These are phyloP conservation scores for Cryptosporidium bovis DNA, from an alignment of 169 alveolate species.

Conservation along the genomic window DNA sequence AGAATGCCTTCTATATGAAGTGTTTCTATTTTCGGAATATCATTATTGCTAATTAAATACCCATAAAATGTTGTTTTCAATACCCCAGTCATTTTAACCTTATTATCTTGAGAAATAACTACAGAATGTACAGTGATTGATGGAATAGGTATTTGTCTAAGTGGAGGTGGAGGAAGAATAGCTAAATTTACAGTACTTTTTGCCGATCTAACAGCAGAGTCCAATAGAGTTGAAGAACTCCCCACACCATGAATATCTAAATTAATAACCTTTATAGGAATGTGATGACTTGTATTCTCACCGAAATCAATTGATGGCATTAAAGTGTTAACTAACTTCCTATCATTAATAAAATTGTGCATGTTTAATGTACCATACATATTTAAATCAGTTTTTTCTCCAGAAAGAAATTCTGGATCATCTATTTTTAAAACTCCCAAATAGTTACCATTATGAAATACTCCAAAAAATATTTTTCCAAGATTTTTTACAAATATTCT, in stretches of 20 bases:
- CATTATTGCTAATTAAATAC: slow-evolving; percentile 41
- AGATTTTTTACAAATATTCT: slow-evolving; percentile 32
- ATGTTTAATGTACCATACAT: slow-evolving; percentile 53
- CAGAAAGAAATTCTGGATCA: slow-evolving; percentile 29
- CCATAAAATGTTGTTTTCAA: slow-evolving; percentile 64
- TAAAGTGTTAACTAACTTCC: slow-evolving; percentile 13
- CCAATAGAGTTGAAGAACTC: slow-evolving; percentile 59
- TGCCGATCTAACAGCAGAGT: slow-evolving; percentile 47
- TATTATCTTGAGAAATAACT: slow-evolving; percentile 13
- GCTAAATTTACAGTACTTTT: slow-evolving; percentile 45
- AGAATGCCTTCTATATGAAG: slow-evolving; percentile 42
- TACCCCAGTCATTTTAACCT: slow-evolving; percentile 30
- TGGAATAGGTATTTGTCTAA: slow-evolving; percentile 63
- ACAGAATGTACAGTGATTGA: slow-evolving; percentile 18
- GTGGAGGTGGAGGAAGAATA: slow-evolving; percentile 61
- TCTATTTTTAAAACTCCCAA: slow-evolving; percentile 54
- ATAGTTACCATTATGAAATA: slow-evolving; percentile 33
- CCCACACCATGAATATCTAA: slow-evolving; percentile 64
- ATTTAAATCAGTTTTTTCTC: slow-evolving; percentile 32
- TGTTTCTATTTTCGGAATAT: slow-evolving; percentile 56
- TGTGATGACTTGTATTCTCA: slow-evolving; percentile 22
- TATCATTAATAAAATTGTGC: slow-evolving; percentile 57
- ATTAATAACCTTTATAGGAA: slow-evolving; percentile 16
- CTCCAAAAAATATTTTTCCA: slow-evolving; percentile 63
- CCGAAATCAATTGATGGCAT: slow-evolving; percentile 68